Conservation (phyloP, 139 green algal genomes). For the Tetraselmis striata region DNA sequence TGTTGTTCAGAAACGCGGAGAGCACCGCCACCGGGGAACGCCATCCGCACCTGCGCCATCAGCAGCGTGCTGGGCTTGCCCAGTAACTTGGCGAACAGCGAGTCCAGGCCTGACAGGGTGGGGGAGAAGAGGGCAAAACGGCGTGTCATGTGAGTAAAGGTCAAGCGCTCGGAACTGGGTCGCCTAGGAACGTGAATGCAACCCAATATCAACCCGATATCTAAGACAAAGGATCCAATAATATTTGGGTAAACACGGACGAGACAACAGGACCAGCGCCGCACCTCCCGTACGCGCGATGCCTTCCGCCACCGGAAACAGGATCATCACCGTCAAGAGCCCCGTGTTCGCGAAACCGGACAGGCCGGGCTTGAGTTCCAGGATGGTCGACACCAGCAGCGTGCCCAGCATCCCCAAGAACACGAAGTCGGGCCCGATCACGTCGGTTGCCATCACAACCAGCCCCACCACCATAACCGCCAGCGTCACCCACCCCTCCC, state of each 20-base stretch:
- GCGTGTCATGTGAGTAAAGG: too few relatives aligned
- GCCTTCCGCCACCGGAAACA: constrained; percentile 48
- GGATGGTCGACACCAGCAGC: constrained; percentile 13
- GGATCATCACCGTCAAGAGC: constrained; percentile 41
- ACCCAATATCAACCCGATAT: too few relatives aligned
- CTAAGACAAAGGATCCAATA: too few relatives aligned
- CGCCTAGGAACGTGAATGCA: too few relatives aligned
- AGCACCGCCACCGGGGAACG: constrained; percentile 40
- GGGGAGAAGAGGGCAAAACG: too few relatives aligned
- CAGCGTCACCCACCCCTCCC: background rate
- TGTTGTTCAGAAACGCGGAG: constrained; percentile 81
- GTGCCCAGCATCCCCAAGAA: constrained; percentile 21
- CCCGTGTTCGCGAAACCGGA: constrained; percentile 35
- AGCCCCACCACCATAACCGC: background rate
- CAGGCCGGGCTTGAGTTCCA: constrained; percentile 22
- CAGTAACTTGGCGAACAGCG: constrained; percentile 27
- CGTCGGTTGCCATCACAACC: constrained; percentile 14
- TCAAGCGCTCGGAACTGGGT: too few relatives aligned
- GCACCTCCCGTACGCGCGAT: constrained; percentile 34
- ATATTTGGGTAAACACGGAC: too few relatives aligned
- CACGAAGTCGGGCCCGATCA: constrained; percentile 28
- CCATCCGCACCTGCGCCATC: constrained; percentile 33
- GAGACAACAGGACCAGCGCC: too few relatives aligned
- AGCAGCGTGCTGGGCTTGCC: constrained; percentile 15
- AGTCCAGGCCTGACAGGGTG: constrained; percentile 32